Base-by-base conservation (phyloP, 78 protist genomes). In the Dictyostelium intermedium region DNA sequence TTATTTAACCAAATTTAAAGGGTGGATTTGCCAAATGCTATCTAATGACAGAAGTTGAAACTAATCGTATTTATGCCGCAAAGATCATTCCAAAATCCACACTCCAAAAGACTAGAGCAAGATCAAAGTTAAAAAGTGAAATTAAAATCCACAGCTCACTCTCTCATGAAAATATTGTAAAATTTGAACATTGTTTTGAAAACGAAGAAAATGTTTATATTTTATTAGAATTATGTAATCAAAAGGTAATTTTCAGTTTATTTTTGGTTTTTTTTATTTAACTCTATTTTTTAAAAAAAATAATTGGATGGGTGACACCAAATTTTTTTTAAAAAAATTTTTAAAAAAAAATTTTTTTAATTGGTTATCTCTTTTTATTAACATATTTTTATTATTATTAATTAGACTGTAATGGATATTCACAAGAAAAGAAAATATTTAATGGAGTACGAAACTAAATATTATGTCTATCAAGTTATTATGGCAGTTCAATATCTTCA, bases 11-110 rank as follows among this genome's bases (percentile, higher is more conserved):
- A 66, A 25, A 27, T 27, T 27, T 27, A 27, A 23, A 97, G 96
- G 99, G 99, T 20, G 99, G 99, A 4, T 99, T 99, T 74, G 99
- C 99, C 1, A 91, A 83, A 72, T 96, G 98, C 66, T 99, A 94
- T 79, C 84, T 95, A 83, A 70, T 98, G 86, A 66, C 91, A 1
- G 98, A 97, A 53, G 1, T 80, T 34, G 96, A 70, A 25, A 97
- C 97, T 2, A 89, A 91, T 27, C 25, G 60, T 63, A 47, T 91
- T 35, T 92, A 91, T 39, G 99, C 99, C 5, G 95, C 98, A 14
- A 99, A 99, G 92, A 87, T 97, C 13, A 96, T 98, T 4, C 89
- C 84, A 60, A 98, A 98, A 81, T 30, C 93, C 4, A 50, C 97
- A 2, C 60, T 98, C 8, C 87, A 82, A 41, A 98, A 98, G 85